Evolutionary conservation across 108 stramenopile species (phyloP), one percentile per base, ranked within the genome.

Genomic region (Cylindrotheca closterium): DNA sequence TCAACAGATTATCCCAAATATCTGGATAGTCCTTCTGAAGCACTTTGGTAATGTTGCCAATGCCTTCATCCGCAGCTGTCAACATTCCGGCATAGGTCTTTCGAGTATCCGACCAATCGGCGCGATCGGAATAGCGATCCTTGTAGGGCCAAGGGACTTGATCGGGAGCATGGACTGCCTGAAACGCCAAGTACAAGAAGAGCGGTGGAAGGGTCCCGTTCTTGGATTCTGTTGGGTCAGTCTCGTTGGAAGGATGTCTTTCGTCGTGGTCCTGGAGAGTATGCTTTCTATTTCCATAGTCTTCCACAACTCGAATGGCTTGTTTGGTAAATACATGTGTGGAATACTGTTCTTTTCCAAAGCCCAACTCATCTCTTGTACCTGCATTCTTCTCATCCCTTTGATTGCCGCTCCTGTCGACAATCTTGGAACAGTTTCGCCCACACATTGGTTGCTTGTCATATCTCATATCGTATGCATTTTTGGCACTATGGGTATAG

Each of bases 61-160:
- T 72, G 0, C 57, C 68, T 7, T 74, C 71, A 55, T 84, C 83
- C 30, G 76, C 72, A 0, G 73, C 78, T 0, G 79, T 60, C 45
- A 77, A 30, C 82, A 80, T 79, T 18, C 73, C 79, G 1, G 77
- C 75, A 58, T 79, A 83, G 25, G 37, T 65, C 30, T 59, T 51
- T 19, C 73, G 78, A 48, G 51, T 49, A 2, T 48, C 0, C 19
- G 66, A 29, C 57, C 61, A 73, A 26, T 70, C 18, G 4, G 47
- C 30, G 12, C 22, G 21, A 22, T 60, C 34, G 0, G 23, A 2
- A 50, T 79, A 79, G 4, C 12, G 51, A 0, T 53, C 63, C 5
- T 71, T 31, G 50, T 71, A 80, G 7, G 54, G 21, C 12, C 56
- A 33, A 0, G 78, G 81, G 0, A 72, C 77, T 65, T 82, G 47